Conservation (phyloP, 305 asterid species). For the Euphrasia arctica region DNA sequence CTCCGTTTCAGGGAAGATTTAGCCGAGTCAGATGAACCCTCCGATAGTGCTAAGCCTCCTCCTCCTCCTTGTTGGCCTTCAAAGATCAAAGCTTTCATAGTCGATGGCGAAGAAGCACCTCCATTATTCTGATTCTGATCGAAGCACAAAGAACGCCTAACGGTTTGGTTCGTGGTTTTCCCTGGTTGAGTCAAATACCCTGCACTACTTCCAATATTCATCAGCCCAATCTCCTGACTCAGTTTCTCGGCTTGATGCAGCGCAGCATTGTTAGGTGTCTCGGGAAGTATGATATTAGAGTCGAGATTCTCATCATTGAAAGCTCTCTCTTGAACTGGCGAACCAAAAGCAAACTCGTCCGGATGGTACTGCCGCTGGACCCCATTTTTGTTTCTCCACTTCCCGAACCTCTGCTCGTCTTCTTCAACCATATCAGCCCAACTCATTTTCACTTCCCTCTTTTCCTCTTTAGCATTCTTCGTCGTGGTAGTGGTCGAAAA, state of each 20-base stretch:
- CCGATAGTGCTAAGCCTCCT: conserved; percentile 17
- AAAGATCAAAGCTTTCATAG: conserved; percentile 33
- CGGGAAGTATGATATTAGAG: conserved; percentile 36
- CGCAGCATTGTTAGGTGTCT: conserved; percentile 31
- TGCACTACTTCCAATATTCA: conserved; percentile 36
- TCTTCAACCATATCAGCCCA: conserved; percentile 99
- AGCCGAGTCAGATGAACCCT: conserved; percentile 17
- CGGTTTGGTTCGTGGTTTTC: conserved; percentile 31
- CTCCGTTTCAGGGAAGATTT: conserved; percentile 30
- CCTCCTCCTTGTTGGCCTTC: conserved; percentile 19
- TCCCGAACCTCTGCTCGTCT: conserved; percentile 42
- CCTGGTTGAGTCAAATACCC: conserved; percentile 76
- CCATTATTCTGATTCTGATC: conserved; percentile 29
- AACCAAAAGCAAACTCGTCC: conserved; percentile 19
- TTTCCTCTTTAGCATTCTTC: conserved; percentile 11
- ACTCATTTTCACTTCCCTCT: conserved; percentile 40
- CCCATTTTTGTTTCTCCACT: conserved; percentile 22
- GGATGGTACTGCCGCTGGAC: conserved; percentile 4
- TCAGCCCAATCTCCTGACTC: conserved; percentile 30
- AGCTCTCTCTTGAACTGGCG: conserved; percentile 19
- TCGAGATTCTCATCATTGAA: conserved; percentile 54
- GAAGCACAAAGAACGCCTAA: conserved; percentile 46
- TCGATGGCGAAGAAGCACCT: conserved; percentile 36
- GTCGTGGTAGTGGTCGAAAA: conserved; percentile 11
- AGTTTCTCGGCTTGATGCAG: conserved; percentile 31